Evolutionary conservation across 768 basidiomycete species (phyloP).

Genomic region (Gloeophyllum trabeum): DNA sequence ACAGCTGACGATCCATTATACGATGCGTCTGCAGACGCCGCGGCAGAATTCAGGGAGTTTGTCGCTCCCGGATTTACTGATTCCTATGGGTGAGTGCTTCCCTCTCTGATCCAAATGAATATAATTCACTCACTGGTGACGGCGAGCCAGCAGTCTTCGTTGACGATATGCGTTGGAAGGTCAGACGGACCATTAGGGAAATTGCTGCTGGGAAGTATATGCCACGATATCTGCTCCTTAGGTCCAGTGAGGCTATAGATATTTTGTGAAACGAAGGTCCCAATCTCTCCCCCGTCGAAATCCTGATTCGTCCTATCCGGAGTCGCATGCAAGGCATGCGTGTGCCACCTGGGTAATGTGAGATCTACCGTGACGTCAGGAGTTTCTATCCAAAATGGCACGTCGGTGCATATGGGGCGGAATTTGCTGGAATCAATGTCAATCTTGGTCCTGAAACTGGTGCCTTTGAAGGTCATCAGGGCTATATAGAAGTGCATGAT

Average conservation of each 20-base stretch:
- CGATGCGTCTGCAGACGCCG: constrained; percentile 18
- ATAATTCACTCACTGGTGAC: constrained; percentile 27
- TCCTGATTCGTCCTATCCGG: constrained; percentile 38
- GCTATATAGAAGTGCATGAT: constrained; percentile 34
- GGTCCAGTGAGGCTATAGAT: not conserved
- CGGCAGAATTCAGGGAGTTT: constrained; percentile 10
- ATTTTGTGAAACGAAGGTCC: not conserved
- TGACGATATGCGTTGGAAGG: constrained; percentile 29
- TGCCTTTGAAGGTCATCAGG: constrained; percentile 57
- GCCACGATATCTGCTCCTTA: not conserved
- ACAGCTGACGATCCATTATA: constrained; percentile 40
- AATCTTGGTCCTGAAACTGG: constrained; percentile 34
- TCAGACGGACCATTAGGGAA: constrained; percentile 34
- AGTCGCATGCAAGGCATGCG: constrained; percentile 57
- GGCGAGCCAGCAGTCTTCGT: constrained; percentile 44
- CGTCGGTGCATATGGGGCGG: constrained; percentile 53
- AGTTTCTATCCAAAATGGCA: constrained; percentile 53
- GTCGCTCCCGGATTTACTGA: constrained; percentile 24
- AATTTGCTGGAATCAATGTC: constrained; percentile 63
- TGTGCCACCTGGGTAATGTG: constrained; percentile 84
- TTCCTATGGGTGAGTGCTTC: constrained; percentile 24
- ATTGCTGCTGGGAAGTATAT: constrained; percentile 2
- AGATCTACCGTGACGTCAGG: constrained; percentile 49
- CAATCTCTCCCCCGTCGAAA: not conserved
- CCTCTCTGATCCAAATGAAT: constrained; percentile 1